A percentile compares a stretch with the other conserved stretches of the same genome.
These are phyloP conservation scores for Epichloe coenophiala DNA, from an alignment of 2,329 filamentous ascomycete genomes.

Conservation along the genomic window DNA sequence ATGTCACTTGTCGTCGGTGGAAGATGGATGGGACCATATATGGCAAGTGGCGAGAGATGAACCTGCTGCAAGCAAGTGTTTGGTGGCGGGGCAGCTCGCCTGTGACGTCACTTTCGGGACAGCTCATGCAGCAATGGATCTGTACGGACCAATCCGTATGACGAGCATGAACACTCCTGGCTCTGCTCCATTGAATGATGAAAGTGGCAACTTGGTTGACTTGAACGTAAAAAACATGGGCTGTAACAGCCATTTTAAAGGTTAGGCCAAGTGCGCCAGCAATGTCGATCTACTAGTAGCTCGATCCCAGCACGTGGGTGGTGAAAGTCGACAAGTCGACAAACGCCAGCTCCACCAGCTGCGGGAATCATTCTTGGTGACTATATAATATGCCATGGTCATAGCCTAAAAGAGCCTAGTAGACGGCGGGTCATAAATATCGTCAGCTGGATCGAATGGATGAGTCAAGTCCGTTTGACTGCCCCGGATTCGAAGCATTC, in stretches of 20 bases:
- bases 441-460: not conserved
- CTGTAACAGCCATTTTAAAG: too few relatives aligned
- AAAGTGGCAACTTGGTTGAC: too few relatives aligned
- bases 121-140: not conserved
- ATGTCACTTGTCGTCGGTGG: conserved; percentile 4
- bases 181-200: too few relatives aligned
- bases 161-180: too few relatives aligned
- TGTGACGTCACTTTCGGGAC: conserved; percentile 5
- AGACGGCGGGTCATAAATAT: not conserved
- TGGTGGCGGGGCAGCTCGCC: not conserved
- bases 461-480: not conserved
- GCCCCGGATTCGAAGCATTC: not conserved
- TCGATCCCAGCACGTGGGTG: too few relatives aligned
- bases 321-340: too few relatives aligned
- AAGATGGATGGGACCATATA: not conserved
- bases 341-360: too few relatives aligned
- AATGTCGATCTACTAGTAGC: too few relatives aligned
- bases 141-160: not conserved
- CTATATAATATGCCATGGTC: too few relatives aligned
- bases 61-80: not conserved
- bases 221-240: too few relatives aligned
- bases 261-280: too few relatives aligned
- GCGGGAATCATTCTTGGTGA: too few relatives aligned
- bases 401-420: not conserved
- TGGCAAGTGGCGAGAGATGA: not conserved